These are phyloP conservation scores for Pythium monospermum DNA, from an alignment of 352 stramenopile species.

Conservation along the genomic window DNA sequence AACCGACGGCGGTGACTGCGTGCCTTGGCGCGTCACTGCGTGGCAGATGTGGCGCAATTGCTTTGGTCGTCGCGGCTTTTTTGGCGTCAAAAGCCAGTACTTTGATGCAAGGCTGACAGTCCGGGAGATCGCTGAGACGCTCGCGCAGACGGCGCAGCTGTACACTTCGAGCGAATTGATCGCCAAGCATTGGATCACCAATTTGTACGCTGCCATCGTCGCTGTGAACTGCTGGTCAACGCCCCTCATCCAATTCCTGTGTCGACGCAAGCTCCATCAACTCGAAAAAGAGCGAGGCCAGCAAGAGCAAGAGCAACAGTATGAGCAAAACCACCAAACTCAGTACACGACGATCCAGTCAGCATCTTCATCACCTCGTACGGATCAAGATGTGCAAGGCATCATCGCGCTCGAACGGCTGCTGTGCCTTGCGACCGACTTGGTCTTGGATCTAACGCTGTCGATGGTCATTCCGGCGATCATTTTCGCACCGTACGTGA, in stretches of 20 bases:
- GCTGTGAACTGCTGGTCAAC: constrained; percentile 25
- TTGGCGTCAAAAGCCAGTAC: constrained; percentile 15
- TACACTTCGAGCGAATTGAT: constrained; percentile 8
- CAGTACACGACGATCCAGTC: too few relatives aligned
- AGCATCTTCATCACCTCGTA: neutral
- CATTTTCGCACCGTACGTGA: constrained; percentile 23
- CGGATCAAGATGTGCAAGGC: neutral
- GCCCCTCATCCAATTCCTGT: constrained; percentile 13
- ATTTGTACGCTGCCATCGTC: constrained; percentile 14
- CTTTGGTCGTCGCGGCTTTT: constrained; percentile 12
- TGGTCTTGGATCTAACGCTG: constrained; percentile 17
- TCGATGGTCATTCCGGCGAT: constrained; percentile 23
- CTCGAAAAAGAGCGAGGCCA: neutral
- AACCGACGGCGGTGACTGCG: neutral
- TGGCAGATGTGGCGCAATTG: constrained; percentile 5
- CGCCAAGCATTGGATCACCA: constrained; percentile 16
- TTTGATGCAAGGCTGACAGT: constrained; percentile 6
- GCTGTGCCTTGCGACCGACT: constrained; percentile 20
- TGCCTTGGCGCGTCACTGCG: neutral
- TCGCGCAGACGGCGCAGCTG: constrained; percentile 11
- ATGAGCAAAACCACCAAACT: neutral
- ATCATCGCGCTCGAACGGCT: constrained; percentile 9
- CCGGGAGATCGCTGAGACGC: constrained; percentile 9
- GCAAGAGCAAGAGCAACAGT: neutral
- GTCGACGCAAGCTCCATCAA: neutral